A percentile compares a stretch with the other conserved stretches of the same genome.
Conservation (phyloP, 306 rosid genomes). For the Oemleria cerasiformis region DNA sequence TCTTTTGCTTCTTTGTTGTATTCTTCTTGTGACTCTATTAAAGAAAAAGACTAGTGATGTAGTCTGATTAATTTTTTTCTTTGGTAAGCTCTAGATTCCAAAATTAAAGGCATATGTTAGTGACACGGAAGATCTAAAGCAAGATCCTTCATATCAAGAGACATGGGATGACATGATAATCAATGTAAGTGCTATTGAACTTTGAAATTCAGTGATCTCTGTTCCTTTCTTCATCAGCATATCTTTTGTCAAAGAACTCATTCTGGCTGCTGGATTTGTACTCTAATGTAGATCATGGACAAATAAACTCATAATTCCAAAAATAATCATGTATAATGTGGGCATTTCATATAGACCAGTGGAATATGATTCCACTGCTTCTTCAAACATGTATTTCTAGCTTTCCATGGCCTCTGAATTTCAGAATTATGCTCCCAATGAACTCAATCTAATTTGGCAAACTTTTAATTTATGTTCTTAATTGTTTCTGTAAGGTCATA, state of each 20-base stretch:
- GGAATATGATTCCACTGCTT: background rate
- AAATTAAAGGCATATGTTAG: conserved; percentile 98
- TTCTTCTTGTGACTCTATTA: conserved; percentile 1
- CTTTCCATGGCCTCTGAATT: background rate
- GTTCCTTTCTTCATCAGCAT: background rate
- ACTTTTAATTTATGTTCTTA: background rate
- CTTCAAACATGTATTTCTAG: background rate
- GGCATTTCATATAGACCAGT: background rate
- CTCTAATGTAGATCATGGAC: background rate
- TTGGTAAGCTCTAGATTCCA: conserved; percentile 98
- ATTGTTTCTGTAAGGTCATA: background rate
- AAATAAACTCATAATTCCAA: background rate
- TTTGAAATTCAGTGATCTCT: conserved; percentile 8
- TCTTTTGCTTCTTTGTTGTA: conserved; percentile 5
- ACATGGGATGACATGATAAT: conserved; percentile 99
- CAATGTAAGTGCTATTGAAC: conserved; percentile 55
- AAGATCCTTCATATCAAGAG: conserved; percentile 84
- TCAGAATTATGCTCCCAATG: background rate
- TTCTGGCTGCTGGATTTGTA: background rate
- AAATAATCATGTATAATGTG: background rate
- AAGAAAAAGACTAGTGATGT: conserved; percentile 22
- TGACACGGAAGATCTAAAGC: conserved; percentile 91
- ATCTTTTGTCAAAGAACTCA: background rate
- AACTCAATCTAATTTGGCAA: background rate
- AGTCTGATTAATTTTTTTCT: conserved; percentile 55